phyloP scores from a whole-genome alignment of 2,329 filamentous ascomycete genomes.

The Ilyonectria robusta region DNA sequence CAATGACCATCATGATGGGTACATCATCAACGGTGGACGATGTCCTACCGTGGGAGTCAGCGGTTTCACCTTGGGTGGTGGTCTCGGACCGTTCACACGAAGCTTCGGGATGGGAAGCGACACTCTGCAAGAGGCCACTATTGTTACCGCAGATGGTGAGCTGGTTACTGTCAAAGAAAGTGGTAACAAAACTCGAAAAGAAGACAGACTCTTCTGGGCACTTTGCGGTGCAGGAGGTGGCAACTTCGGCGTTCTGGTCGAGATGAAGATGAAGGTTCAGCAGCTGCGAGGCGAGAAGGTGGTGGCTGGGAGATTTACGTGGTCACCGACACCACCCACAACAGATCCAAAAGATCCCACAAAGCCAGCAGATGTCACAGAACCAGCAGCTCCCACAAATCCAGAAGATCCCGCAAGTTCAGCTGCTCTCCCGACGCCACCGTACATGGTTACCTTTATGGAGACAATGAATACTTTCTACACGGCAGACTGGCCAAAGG shows the following conservation, averaged over 20 bases:
- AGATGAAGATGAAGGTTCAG: constrained; percentile 48
- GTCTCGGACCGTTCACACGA: constrained; percentile 52
- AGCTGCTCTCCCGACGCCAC: too few relatives aligned
- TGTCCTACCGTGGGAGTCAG: constrained; percentile 56
- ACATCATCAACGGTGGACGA: constrained; percentile 50
- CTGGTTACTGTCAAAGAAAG: constrained; percentile 19
- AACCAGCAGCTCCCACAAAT: too few relatives aligned
- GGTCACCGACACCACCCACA: constrained; percentile 27
- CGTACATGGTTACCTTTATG: constrained; percentile 9
- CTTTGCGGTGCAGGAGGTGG: constrained; percentile 57
- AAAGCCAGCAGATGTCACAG: too few relatives aligned
- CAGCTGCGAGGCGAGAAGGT: constrained; percentile 30
- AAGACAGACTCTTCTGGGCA: constrained; percentile 54
- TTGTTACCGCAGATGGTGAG: constrained; percentile 15
- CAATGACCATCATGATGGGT: neutral
- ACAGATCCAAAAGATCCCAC: too few relatives aligned
- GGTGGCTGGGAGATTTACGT: constrained; percentile 46
- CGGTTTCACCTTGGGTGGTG: constrained; percentile 57
- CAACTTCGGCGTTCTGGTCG: constrained; percentile 56
- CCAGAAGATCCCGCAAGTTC: too few relatives aligned
- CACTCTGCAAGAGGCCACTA: constrained; percentile 12
- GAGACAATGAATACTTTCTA: constrained; percentile 48
- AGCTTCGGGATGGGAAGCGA: constrained; percentile 37
- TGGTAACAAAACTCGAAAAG: constrained; percentile 29
- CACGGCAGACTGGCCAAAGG: constrained; percentile 40